Evolutionary conservation across 2,329 filamentous ascomycete genomes (phyloP), one percentile per base, ranked within the genome.

Genomic region (Colletotrichum paranaense): DNA sequence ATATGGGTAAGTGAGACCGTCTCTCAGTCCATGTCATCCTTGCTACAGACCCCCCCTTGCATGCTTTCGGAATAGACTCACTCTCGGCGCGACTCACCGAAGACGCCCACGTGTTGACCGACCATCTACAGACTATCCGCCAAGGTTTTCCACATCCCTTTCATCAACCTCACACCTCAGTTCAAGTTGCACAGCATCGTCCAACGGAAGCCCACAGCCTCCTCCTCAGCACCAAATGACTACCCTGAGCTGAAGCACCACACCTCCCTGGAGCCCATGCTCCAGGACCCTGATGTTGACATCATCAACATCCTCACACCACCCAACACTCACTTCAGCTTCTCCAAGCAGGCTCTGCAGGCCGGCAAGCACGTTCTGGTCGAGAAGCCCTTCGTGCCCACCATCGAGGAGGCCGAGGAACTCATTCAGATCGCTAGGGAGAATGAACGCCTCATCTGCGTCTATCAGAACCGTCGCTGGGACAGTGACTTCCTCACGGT

Each of bases 71-170:
- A 58, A 62, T 62, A 53, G 24, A 52, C 26, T 73, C 24, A 32
- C 30, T 42, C 16, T 52, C 24, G 46, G 30, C 53, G 32, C 42
- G 14, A 56, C 14, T 46, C 46, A 30, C 8, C 38, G 9, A 46
- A 38, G 30, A 60, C 9, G 9, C 26, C 19, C 46, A 72, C 42
- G 75, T 56, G 77, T 77, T 75, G 24, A 74, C 74, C 28, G 8
- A 19, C 14, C 55, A 35, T 14, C 12, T 28, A 42, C 69, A 90
- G 88, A 80, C 79, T 88, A 64, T 90, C 89, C 1, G 94, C 94
- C 82, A 95, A 95, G 80, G 87, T 93, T 83, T 97, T 96, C 84
- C 94, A 97, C 82, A 95, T 96, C 79, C 94, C 94, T 75, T 93
- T 95, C 83, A 88, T 97, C 82, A 84, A 85, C 66, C 87, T 88